These are phyloP conservation scores for Avena atlantica DNA, from an alignment of 176 grass and related monocot species.

Conservation along the genomic window DNA sequence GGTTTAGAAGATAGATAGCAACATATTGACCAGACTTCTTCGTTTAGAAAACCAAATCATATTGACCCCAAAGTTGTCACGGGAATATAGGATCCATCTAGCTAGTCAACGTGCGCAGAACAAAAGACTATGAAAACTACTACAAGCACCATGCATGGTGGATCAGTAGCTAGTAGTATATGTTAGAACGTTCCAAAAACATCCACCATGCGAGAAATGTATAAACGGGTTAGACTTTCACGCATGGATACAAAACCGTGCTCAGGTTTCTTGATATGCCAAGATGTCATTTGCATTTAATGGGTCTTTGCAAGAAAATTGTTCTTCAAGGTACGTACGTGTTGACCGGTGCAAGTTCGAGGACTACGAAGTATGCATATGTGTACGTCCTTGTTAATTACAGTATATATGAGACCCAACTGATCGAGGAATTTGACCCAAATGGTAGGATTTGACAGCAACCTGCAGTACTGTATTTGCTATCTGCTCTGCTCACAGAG, in stretches of 20 bases:
- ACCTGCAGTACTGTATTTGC: too few species aligned
- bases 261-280: background rate
- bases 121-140: too few species aligned
- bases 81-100: background rate
- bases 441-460: background rate
- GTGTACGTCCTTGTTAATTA: background rate
- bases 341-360: background rate
- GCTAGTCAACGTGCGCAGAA: background rate
- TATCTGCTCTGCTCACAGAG: too few species aligned
- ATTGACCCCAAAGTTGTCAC: background rate
- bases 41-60: background rate
- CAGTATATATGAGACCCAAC: background rate
- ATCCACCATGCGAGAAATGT: background rate
- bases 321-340: background rate
- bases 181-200: background rate
- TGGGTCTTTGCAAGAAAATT: background rate
- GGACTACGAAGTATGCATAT: background rate
- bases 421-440: constrained; percentile 13
- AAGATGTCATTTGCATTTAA: background rate
- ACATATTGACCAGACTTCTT: background rate
- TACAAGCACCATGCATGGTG: too few species aligned
- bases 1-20: too few species aligned
- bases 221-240: background rate
- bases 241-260: constrained; percentile 6
- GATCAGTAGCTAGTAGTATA: background rate